Conservation (phyloP, 805 yeast genomes). For the Cyberlindnera maritima region DNA sequence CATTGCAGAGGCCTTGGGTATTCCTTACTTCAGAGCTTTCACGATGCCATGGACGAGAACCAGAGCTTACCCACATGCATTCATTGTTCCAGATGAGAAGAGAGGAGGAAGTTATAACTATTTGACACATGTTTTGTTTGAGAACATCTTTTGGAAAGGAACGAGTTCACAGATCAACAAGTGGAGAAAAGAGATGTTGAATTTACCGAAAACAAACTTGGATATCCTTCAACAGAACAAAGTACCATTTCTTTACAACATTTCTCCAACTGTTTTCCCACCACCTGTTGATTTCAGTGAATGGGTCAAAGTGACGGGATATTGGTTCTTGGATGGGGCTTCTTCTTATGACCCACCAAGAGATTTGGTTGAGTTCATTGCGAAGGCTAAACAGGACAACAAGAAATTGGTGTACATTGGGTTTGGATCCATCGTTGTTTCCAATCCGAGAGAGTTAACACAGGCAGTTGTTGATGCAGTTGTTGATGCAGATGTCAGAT, state of each 20-base stretch:
- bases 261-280: constrained; percentile 85
- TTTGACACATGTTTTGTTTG: constrained; percentile 89
- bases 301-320: constrained; percentile 95
- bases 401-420: constrained; percentile 88
- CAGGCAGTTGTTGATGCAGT: constrained; percentile 79
- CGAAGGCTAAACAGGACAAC: constrained; percentile 52
- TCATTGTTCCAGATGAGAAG: constrained; percentile 89
- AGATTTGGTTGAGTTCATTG: constrained; percentile 56
- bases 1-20: constrained; percentile 85
- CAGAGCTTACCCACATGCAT: constrained; percentile 94
- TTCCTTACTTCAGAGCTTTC: constrained; percentile 92
- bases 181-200: constrained; percentile 75
- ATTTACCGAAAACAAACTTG: constrained; percentile 66
- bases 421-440: constrained; percentile 92
- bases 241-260: constrained; percentile 85
- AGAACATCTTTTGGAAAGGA: constrained; percentile 91
- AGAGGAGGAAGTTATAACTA: constrained; percentile 92
- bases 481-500: constrained; percentile 72
- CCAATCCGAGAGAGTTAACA: constrained; percentile 76
- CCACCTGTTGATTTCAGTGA: constrained; percentile 92
- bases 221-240: constrained; percentile 69
- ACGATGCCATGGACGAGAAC: constrained; percentile 99
- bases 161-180: constrained; percentile 80
- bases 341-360: constrained; percentile 57
- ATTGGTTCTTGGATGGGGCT: constrained; percentile 85